phyloP scores from a whole-genome alignment of 176 grass and related monocot genomes.

The Saccharum officinarum region DNA sequence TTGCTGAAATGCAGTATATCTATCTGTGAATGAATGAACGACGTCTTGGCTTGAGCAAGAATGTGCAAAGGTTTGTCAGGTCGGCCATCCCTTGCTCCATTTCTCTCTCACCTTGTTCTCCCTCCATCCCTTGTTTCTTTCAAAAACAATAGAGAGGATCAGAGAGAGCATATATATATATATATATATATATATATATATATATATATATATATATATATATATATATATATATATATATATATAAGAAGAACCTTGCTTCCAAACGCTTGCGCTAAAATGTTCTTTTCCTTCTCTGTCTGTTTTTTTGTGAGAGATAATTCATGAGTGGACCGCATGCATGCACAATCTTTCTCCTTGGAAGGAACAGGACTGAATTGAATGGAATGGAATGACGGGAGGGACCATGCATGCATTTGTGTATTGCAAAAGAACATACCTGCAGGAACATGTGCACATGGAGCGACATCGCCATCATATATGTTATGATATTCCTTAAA shows the following conservation, averaged over 20 bases:
- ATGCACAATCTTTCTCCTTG: not conserved
- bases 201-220: not conserved
- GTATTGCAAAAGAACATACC: not conserved
- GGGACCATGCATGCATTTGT: not conserved
- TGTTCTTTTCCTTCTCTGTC: not conserved
- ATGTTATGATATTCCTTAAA: not conserved
- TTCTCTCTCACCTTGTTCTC: not conserved
- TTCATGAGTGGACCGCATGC: not conserved
- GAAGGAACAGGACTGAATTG: not conserved
- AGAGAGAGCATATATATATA: not conserved
- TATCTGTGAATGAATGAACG: not conserved
- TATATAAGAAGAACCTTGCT: not conserved
- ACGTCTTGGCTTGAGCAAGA: not conserved
- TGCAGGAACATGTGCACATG: not conserved
- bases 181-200: not conserved
- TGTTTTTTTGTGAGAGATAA: not conserved
- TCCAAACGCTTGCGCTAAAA: not conserved
- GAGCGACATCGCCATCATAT: not conserved
- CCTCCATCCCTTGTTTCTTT: not conserved
- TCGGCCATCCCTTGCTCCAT: not conserved
- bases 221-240: not conserved
- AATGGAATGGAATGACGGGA: not conserved
- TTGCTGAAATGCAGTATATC: not conserved
- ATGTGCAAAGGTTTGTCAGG: not conserved
- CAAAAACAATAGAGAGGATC: not conserved